Percentiles rank a stretch among this genome's conserved stretches.
phyloP scores from a whole-genome alignment of 1,139 yeast species.

The Pichia sp. region DNA sequence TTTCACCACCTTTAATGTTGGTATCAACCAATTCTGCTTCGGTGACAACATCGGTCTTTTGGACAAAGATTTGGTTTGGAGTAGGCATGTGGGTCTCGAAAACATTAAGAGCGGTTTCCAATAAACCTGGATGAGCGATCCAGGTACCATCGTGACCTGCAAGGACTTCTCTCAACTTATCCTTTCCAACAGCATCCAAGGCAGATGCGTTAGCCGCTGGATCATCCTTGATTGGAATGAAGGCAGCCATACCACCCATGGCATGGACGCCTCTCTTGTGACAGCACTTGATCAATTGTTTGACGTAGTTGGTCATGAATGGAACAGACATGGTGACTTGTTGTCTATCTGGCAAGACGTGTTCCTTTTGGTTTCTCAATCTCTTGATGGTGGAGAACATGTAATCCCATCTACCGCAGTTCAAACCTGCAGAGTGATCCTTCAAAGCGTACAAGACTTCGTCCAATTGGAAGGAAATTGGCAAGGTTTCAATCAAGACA shows the following conservation, averaged over 20 bases:
- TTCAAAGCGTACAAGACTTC: conserved; percentile 65
- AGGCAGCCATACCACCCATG: conserved; percentile 88
- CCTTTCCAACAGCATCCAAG: conserved; percentile 61
- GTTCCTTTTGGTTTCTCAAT: conserved; percentile 55
- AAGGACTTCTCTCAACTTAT: conserved; percentile 65
- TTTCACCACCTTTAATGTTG: conserved; percentile 52
- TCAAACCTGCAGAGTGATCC: conserved; percentile 63
- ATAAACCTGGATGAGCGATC: conserved; percentile 85
- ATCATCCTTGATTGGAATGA: conserved; percentile 69
- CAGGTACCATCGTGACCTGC: conserved; percentile 85
- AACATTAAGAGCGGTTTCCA: conserved; percentile 67
- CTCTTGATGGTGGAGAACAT: conserved; percentile 65
- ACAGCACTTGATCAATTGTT: conserved; percentile 60
- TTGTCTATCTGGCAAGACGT: conserved; percentile 64
- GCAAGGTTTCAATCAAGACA: conserved; percentile 65
- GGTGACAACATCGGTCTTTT: conserved; percentile 39
- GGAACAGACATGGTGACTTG: conserved; percentile 76
- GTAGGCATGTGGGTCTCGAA: conserved; percentile 77
- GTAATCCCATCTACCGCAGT: conserved; percentile 78
- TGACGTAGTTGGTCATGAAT: conserved; percentile 69
- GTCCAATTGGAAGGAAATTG: conserved; percentile 71
- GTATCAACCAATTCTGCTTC: conserved; percentile 64
- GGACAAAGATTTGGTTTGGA: conserved; percentile 66
- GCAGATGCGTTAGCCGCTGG: conserved; percentile 56
- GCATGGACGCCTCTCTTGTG: conserved; percentile 73